Percentiles rank a stretch among this genome's conserved stretches.
Conservation (phyloP, 805 yeast species). For the Candida hungchunana region DNA sequence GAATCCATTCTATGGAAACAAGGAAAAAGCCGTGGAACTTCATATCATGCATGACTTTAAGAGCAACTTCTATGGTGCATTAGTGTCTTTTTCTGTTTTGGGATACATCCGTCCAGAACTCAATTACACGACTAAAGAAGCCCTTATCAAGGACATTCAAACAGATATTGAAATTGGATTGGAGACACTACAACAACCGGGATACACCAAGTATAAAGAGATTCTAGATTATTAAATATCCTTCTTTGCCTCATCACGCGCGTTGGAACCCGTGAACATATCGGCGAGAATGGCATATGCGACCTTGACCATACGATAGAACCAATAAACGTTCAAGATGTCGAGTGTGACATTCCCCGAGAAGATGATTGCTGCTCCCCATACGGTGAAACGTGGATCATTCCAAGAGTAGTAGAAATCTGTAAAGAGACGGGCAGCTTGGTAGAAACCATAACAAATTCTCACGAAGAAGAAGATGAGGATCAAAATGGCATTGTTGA, state of each 20-base stretch:
- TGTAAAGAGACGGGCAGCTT: constrained; percentile 43
- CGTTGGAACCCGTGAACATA: constrained; percentile 24
- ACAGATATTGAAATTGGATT: constrained; percentile 70
- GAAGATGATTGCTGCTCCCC: constrained; percentile 29
- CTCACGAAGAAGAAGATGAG: constrained; percentile 63
- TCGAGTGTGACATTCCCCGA: constrained; percentile 54
- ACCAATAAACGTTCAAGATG: constrained; percentile 70
- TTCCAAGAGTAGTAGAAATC: constrained; percentile 38
- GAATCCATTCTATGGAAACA: constrained; percentile 87
- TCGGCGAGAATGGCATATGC: constrained; percentile 44
- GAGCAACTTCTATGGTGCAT: constrained; percentile 77
- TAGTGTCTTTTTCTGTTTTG: constrained; percentile 60
- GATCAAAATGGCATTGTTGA: constrained; percentile 67
- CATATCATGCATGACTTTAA: constrained; percentile 76
- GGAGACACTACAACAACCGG: constrained; percentile 40
- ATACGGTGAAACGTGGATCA: constrained; percentile 41
- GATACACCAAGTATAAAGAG: constrained; percentile 33
- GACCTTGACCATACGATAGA: constrained; percentile 65
- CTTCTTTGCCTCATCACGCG: constrained; percentile 25
- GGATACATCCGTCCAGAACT: constrained; percentile 93
- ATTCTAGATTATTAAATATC: constrained; percentile 18
- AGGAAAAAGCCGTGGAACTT: constrained; percentile 77
- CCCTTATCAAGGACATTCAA: constrained; percentile 78
- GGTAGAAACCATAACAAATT: constrained; percentile 73
- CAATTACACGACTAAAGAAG: constrained; percentile 77